Base-by-base conservation (phyloP, 208 protist genomes). In the Chromosphaera perkinsii region DNA sequence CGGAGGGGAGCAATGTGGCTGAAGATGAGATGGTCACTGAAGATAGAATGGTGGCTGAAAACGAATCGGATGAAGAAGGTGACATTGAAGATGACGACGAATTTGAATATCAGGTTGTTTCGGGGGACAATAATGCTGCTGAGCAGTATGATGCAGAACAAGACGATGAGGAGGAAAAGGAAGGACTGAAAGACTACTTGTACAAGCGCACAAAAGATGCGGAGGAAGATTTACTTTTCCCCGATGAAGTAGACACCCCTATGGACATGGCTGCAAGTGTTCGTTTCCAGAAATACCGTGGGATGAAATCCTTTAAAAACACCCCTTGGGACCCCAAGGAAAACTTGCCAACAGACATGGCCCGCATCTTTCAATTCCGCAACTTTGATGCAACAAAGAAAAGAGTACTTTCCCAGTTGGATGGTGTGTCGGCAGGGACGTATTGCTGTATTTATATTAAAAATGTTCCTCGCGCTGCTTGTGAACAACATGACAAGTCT, bases 231-330 rank as follows among this genome's bases (percentile, higher is more conserved):
- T 5, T 52, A 5, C 48, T 84, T 1, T 88, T 80, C 52, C 83
- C 82, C 24, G 82, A 87, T 66, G 83, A 87, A 49, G 65, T 90
- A 20, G 84, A 86, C 35, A 80, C 78, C 27, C 82, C 85, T 2
- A 9, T 71, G 3, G 69, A 82, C 42, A 29, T 49, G 27, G 69
- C 61, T 2, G 79, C 80, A 22, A 22, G 56, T 9, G 32, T 80
- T 26, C 80, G 79, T 17, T 86, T 88, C 60, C 48, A 66, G 42
- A 48, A 64, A 35, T 77, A 79, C 66, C 75, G 85, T 51, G 84
- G 83, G 12, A 69, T 90, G n/a, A 67, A 82, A 48, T 69, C 36
- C 29, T 85, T 85, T 67, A 54, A 55, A 24, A 40, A 51, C 12
- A 82, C 69, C n/a, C 42, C 58, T 33, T 90, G 84, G 85, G 77